Evolutionary conservation across 176 grass and related monocot species (phyloP).

Genomic region (Olyra latifolia): DNA sequence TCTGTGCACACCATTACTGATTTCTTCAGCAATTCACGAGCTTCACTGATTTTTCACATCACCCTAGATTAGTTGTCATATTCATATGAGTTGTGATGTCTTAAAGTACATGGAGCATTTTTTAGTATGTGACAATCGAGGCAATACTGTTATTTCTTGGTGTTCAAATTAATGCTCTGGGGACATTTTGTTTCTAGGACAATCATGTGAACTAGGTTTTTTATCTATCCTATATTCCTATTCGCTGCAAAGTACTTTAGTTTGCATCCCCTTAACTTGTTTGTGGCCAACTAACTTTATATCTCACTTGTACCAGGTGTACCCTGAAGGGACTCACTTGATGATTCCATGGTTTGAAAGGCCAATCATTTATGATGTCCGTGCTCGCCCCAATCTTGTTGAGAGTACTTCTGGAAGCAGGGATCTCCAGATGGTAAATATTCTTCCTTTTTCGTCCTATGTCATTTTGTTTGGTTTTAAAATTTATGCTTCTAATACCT

Average conservation of each 20-base stretch:
- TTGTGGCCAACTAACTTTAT: not conserved
- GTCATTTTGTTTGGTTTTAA: not conserved
- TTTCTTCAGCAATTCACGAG: not conserved
- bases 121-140: not conserved
- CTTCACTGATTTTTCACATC: not conserved
- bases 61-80: not conserved
- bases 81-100: not conserved
- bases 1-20: not conserved
- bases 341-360: slow-evolving; percentile 91
- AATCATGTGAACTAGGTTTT: not conserved
- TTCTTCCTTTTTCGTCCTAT: not conserved
- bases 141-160: not conserved
- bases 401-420: slow-evolving; percentile 93
- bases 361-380: slow-evolving; percentile 92
- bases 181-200: not conserved
- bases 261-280: not conserved
- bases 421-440: slow-evolving; percentile 86
- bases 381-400: slow-evolving; percentile 81
- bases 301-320: slow-evolving; percentile 46
- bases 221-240: not conserved
- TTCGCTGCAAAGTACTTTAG: not conserved
- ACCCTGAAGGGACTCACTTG: slow-evolving; percentile 92
- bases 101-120: not conserved
- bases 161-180: not conserved
- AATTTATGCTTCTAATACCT: not conserved